phyloP scores from a whole-genome alignment of 805 yeast species.

The Yarrowia hollandica region DNA sequence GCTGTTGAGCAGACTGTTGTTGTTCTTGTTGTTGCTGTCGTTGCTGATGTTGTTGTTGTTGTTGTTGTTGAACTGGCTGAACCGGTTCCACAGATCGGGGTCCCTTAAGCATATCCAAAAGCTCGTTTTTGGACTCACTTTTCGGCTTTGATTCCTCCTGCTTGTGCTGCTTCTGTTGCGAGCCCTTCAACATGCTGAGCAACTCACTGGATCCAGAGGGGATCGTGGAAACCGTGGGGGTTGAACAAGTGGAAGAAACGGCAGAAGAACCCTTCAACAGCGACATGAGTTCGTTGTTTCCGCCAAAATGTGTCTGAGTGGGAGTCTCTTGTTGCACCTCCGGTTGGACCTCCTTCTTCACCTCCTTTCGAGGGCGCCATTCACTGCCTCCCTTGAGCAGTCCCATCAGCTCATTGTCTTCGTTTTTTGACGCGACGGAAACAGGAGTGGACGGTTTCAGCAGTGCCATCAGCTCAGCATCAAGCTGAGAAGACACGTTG shows the following conservation, averaged over 20 bases:
- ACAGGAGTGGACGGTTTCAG: background rate
- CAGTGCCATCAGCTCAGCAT: conserved; percentile 8
- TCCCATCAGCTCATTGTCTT: conserved; percentile 17
- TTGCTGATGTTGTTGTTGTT: no score
- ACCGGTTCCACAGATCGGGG: no score
- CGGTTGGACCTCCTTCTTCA: no score
- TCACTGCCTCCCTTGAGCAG: conserved; percentile 14
- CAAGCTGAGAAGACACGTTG: background rate
- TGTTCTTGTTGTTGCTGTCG: no score
- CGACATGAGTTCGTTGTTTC: conserved; percentile 8
- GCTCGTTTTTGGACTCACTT: background rate
- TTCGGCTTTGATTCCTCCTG: background rate
- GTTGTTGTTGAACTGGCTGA: no score
- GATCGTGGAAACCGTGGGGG: background rate
- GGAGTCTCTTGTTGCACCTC: no score
- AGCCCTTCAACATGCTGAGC: conserved; percentile 6
- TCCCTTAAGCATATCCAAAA: background rate
- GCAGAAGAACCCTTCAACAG: background rate
- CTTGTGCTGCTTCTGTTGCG: background rate
- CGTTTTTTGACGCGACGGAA: background rate
- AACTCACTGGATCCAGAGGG: background rate
- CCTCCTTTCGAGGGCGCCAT: conserved; percentile 1
- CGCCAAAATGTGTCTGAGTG: no score
- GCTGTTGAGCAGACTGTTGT: no score
- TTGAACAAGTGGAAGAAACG: background rate